Conservation (phyloP, 2,329 filamentous ascomycete genomes). For the Sclerotinia spermophila region DNA sequence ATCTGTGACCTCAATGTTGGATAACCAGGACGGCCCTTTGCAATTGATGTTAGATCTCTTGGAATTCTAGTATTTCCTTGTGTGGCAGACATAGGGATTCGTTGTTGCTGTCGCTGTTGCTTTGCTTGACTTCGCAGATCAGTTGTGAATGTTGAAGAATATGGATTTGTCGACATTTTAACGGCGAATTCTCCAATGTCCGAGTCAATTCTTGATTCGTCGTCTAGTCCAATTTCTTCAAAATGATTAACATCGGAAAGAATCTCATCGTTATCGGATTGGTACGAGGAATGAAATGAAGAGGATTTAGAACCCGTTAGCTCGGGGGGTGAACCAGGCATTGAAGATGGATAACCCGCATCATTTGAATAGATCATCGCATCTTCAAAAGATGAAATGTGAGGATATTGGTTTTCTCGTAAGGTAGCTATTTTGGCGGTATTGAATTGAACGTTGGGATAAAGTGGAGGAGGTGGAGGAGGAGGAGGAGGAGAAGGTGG, state of each 20-base stretch:
- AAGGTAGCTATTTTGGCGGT: conserved; percentile 37
- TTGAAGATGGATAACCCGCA: conserved; percentile 27
- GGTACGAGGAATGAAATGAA: conserved; percentile 76
- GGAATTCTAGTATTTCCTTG: conserved; percentile 29
- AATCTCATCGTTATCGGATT: conserved; percentile 66
- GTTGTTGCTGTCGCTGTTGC: conserved; percentile 25
- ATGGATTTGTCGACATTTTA: conserved; percentile 32
- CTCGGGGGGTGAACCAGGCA: conserved; percentile 68
- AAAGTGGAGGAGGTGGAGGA: neutral
- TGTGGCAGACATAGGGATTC: conserved; percentile 28
- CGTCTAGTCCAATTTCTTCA: conserved; percentile 86
- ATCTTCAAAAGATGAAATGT: conserved; percentile 30
- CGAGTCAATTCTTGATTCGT: conserved; percentile 47
- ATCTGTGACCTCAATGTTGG: conserved; percentile 33
- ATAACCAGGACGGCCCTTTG: conserved; percentile 26
- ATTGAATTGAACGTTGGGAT: conserved; percentile 8
- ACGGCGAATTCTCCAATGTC: conserved; percentile 34
- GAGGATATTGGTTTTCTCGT: conserved; percentile 29
- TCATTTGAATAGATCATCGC: conserved; percentile 29
- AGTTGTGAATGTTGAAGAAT: conserved; percentile 29
- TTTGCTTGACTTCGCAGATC: conserved; percentile 30
- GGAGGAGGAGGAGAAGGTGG: neutral
- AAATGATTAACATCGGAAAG: conserved; percentile 77
- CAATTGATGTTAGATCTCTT: conserved; percentile 33
- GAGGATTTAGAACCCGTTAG: conserved; percentile 83